Conservation (phyloP, 768 basidiomycete genomes). For the Piloderma croceum region DNA sequence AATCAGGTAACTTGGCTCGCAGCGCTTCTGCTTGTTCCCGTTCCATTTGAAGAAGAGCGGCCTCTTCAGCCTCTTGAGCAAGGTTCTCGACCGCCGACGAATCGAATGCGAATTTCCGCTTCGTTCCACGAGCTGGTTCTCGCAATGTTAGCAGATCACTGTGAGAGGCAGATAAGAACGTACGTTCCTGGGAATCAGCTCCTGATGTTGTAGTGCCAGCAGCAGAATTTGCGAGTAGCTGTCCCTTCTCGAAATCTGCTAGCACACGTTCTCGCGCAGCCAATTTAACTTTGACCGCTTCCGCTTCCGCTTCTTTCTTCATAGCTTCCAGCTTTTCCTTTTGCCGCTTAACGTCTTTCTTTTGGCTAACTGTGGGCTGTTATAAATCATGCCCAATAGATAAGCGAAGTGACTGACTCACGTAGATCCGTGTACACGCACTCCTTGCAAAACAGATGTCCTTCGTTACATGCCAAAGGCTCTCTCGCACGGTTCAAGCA, state of each 20-base stretch:
- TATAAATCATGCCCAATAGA: background rate
- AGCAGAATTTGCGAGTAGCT: constrained; percentile 54
- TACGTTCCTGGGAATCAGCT: constrained; percentile 33
- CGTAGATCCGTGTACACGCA: constrained; percentile 83
- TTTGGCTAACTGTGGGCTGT: constrained; percentile 65
- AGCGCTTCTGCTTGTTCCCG: constrained; percentile 80
- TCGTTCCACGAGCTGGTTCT: constrained; percentile 50
- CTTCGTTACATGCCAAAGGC: constrained; percentile 76
- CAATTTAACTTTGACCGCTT: constrained; percentile 59
- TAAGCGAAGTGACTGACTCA: constrained; percentile 31
- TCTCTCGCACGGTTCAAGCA: constrained; percentile 82
- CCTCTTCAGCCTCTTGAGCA: constrained; percentile 80
- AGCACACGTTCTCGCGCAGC: constrained; percentile 87
- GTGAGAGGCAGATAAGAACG: constrained; percentile 15
- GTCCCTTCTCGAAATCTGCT: constrained; percentile 83
- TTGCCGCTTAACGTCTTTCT: constrained; percentile 89
- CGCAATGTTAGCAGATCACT: background rate
- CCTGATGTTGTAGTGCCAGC: constrained; percentile 36
- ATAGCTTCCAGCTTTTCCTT: constrained; percentile 71
- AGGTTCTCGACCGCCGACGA: constrained; percentile 62
- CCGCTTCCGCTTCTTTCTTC: constrained; percentile 75
- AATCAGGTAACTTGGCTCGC: constrained; percentile 88
- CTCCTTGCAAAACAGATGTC: constrained; percentile 95
- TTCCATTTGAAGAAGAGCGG: constrained; percentile 77
- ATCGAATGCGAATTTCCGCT: constrained; percentile 86